Conservation (phyloP, 495 filamentous ascomycete species). For the Baudoinia panamericana region DNA sequence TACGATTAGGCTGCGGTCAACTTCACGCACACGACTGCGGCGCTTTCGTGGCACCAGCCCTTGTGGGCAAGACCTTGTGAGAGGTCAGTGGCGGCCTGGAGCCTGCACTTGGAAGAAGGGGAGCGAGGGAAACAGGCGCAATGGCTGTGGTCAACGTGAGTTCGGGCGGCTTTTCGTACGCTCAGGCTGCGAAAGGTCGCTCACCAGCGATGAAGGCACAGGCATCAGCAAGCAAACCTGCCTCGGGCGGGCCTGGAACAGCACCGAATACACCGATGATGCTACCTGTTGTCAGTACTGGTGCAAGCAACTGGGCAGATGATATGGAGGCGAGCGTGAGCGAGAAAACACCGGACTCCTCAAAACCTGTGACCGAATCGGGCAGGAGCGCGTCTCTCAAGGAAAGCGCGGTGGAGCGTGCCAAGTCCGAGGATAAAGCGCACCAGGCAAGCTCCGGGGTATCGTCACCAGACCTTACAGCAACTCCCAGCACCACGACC, state of each 20-base stretch:
- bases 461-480: conserved; percentile 56
- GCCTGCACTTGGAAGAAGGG: neutral
- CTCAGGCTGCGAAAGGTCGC: conserved; percentile 79
- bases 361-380: neutral
- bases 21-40: too few species aligned
- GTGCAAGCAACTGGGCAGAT: conserved; percentile 30
- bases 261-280: conserved; percentile 23
- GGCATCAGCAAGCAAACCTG: conserved; percentile 27
- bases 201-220: conserved; percentile 29
- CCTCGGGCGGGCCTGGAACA: conserved; percentile 23
- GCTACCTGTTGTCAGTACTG: conserved; percentile 15
- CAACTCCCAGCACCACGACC: conserved; percentile 48
- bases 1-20: too few species aligned
- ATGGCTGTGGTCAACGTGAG: conserved; percentile 17
- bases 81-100: neutral
- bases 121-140: neutral
- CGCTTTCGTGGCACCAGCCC: too few species aligned
- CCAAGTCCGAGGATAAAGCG: conserved; percentile 14
- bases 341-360: conserved; percentile 7
- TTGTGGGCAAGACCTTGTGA: conserved; percentile 2
- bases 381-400: conserved; percentile 21
- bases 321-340: conserved; percentile 22
- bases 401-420: conserved; percentile 18
- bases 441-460: conserved; percentile 36
- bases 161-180: conserved; percentile 61